Evolutionary conservation across 495 filamentous ascomycete genomes (phyloP), one percentile per base, ranked within the genome.

Genomic region (Xylaria scruposa): DNA sequence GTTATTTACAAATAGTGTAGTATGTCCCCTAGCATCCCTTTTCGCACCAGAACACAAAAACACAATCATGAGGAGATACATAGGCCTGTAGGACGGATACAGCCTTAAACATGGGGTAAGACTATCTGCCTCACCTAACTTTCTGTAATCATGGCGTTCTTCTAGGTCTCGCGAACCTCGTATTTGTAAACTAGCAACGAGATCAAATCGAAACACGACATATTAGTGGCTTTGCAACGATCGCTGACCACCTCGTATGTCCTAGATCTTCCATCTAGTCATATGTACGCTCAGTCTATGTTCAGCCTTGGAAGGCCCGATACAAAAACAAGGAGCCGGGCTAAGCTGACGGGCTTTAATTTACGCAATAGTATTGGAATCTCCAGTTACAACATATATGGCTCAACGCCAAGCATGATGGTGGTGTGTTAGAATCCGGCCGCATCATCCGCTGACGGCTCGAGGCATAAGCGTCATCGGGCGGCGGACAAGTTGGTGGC

Each of bases 391-490:
- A 21, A 6, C 15, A 36, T 40, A 7, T 21, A 49, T 26, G 0
- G 49, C 44, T 65, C 4, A n/a, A 49, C 15, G 62, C 42, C 17
- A 12, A 33, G 13, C 1, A 29, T n/a, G 26, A 9, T 31, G 15
- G 44, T 36, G 17, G 44, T n/a, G 42, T 33, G 29, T n/a, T 47
- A 26, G 19, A 49, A 19, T 36, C 13, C 26, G 6, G 26, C 44
- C 44, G 26, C 62, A 38, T n/a, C 62, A 65, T 49, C 44, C 62
- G 40, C 62, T 49, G 31, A 46, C 31, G 19, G 19, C 24, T 7
- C 10, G 17, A 53, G n/a, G 60, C 65, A 56, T 68, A 68, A 68
- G 65, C 65, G 24, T 58, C 21, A 40, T 40, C 33, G 58, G 13
- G 62, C 29, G 12, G 29, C 64, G n/a, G 64, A 53, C 24, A 36